Percentiles rank a stretch among this genome's conserved stretches.
Evolutionary conservation across 1,139 yeast genomes (phyloP).

Genomic region (Scheffersomyces illinoinensis): DNA sequence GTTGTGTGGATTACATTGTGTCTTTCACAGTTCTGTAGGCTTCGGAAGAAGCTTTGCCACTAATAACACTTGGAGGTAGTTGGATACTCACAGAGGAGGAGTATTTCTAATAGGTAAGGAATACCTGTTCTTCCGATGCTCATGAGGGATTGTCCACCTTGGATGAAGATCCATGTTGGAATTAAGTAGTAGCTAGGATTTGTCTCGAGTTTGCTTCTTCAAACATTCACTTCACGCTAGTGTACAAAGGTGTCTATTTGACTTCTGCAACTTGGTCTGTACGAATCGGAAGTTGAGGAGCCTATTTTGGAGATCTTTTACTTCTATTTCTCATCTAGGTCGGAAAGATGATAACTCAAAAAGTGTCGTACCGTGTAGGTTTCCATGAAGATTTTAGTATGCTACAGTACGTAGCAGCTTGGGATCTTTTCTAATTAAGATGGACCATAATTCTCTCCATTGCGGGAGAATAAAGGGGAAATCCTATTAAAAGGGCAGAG

Average conservation of each 20-base stretch:
- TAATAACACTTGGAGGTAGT: not conserved
- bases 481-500: not conserved
- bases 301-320: not conserved
- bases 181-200: not conserved
- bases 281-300: not conserved
- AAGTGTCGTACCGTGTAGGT: not conserved
- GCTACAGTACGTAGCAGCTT: not conserved
- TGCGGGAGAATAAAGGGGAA: not conserved
- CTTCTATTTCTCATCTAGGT: not conserved
- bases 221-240: not conserved
- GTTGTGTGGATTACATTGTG: not conserved
- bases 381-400: not conserved
- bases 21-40: not conserved
- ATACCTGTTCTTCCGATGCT: not conserved
- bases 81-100: not conserved
- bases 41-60: not conserved
- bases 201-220: not conserved
- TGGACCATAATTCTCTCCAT: not conserved
- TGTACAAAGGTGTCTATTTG: not conserved
- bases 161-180: not conserved
- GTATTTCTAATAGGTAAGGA: not conserved
- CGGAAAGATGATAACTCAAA: not conserved
- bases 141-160: not conserved
- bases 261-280: not conserved
- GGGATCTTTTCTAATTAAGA: not conserved